A percentile compares a stretch with the other conserved stretches of the same genome.
phyloP scores from a whole-genome alignment of 140 eudicot species.

The Cichorium intybus region DNA sequence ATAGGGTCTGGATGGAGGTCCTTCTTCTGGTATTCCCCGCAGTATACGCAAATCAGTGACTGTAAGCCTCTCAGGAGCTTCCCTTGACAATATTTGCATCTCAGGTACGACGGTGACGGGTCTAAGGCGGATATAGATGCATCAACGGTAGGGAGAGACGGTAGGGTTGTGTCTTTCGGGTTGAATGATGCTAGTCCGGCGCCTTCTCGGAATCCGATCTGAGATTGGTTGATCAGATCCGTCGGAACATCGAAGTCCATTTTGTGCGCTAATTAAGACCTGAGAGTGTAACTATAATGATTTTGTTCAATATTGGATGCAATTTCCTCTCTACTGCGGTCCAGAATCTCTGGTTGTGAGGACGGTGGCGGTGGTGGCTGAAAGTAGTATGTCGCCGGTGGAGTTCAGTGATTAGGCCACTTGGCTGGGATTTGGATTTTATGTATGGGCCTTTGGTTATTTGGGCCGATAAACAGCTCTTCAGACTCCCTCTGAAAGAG shows the following conservation, averaged over 20 bases:
- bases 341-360: not conserved
- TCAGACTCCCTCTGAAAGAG: not conserved
- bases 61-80: slow-evolving; percentile 65
- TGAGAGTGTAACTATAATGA: slow-evolving; percentile 1
- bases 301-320: slow-evolving; percentile 11
- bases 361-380: slow-evolving; percentile 6
- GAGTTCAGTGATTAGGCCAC: slow-evolving; percentile 10
- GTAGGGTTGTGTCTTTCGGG: slow-evolving; percentile 39
- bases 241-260: slow-evolving; percentile 48
- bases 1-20: slow-evolving; percentile 51
- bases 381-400: slow-evolving; percentile 3
- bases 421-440: not conserved
- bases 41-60: slow-evolving; percentile 69
- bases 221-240: slow-evolving; percentile 54
- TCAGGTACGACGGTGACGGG: slow-evolving; percentile 43
- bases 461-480: not conserved
- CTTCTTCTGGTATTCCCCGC: slow-evolving; percentile 45
- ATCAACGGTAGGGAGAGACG: slow-evolving; percentile 44
- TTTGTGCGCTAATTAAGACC: not conserved
- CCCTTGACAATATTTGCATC: slow-evolving; percentile 62
- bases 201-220: slow-evolving; percentile 48
- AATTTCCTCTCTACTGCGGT: not conserved
- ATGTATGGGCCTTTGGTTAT: slow-evolving; percentile 1
- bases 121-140: slow-evolving; percentile 47
- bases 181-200: slow-evolving; percentile 58